These are phyloP conservation scores for Rosellinia necatrix DNA, from an alignment of 2,329 filamentous ascomycete genomes.

Conservation along the genomic window DNA sequence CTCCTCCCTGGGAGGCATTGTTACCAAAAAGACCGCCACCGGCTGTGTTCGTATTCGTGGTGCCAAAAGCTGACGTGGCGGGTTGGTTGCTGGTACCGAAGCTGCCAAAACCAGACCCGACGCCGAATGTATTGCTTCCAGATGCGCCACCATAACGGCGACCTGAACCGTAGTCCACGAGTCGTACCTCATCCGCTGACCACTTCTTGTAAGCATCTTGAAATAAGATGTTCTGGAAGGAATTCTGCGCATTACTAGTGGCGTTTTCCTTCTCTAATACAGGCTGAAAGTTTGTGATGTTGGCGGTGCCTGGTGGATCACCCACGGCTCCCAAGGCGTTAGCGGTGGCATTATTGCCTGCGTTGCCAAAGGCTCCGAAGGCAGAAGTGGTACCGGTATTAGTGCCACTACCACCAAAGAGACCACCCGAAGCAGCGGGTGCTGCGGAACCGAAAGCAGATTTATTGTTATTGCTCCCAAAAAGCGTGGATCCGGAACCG, in stretches of 20 bases:
- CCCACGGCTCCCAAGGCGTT: slow-evolving; percentile 56
- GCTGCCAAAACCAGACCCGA: slow-evolving; percentile 57
- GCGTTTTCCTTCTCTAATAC: slow-evolving; percentile 72
- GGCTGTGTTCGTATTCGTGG: slow-evolving; percentile 43
- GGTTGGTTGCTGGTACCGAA: slow-evolving; percentile 49
- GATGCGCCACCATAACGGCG: slow-evolving; percentile 81
- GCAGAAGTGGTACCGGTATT: slow-evolving; percentile 30
- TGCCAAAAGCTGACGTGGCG: slow-evolving; percentile 34
- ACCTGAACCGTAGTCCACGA: slow-evolving; percentile 88
- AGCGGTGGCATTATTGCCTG: slow-evolving; percentile 48
- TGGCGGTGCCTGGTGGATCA: slow-evolving; percentile 71
- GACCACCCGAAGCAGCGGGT: slow-evolving; percentile 50
- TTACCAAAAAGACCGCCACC: slow-evolving; percentile 48
- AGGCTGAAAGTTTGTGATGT: slow-evolving; percentile 67
- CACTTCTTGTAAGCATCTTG: slow-evolving; percentile 84
- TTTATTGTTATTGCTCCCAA: slow-evolving; percentile 46
- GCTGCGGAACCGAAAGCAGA: slow-evolving; percentile 54
- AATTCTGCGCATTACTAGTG: slow-evolving; percentile 58
- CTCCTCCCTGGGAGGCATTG: slow-evolving; percentile 27
- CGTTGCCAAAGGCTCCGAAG: slow-evolving; percentile 45
- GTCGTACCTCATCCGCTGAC: slow-evolving; percentile 81
- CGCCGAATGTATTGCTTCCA: slow-evolving; percentile 84
- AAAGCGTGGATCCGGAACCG: slow-evolving; percentile 33
- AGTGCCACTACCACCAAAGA: slow-evolving; percentile 52
- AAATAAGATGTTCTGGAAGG: slow-evolving; percentile 81